phyloP scores from a whole-genome alignment of 2,329 filamentous ascomycete genomes.

The Ophiostoma piceae region DNA sequence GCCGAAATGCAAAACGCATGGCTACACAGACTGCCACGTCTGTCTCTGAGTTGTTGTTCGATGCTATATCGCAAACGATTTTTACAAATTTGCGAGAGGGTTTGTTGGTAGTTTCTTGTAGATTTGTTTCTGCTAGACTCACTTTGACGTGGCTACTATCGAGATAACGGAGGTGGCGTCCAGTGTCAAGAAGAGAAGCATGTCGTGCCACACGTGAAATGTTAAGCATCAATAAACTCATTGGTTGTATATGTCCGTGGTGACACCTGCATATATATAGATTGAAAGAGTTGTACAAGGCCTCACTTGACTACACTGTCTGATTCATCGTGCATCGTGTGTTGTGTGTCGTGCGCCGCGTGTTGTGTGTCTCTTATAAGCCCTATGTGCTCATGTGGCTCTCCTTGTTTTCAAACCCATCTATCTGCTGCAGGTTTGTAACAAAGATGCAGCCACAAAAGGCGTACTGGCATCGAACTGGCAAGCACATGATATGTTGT shows the following conservation, averaged over 20 bases:
- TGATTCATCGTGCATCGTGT: neutral
- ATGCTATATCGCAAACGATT: neutral
- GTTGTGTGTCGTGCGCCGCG: neutral
- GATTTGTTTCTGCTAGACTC: neutral
- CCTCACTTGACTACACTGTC: neutral
- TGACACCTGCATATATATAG: neutral
- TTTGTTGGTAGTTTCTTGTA: neutral
- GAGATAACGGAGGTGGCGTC: constrained; percentile 2
- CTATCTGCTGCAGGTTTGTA: neutral
- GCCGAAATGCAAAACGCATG: neutral
- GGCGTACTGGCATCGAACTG: neutral
- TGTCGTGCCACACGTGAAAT: neutral
- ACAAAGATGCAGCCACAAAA: neutral
- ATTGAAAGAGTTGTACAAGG: neutral
- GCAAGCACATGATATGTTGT: neutral
- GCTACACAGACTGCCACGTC: neutral
- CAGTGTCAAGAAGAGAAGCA: neutral
- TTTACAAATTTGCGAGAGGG: neutral
- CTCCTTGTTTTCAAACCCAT: neutral
- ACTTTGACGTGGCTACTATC: neutral
- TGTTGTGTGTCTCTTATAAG: neutral
- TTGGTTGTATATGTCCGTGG: neutral
- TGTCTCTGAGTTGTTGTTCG: neutral
- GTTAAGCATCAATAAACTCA: neutral
- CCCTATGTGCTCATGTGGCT: constrained; percentile 3